These are phyloP conservation scores for Sideroxylon spinosum DNA, from an alignment of 179 eudicot species.

Conservation along the genomic window DNA sequence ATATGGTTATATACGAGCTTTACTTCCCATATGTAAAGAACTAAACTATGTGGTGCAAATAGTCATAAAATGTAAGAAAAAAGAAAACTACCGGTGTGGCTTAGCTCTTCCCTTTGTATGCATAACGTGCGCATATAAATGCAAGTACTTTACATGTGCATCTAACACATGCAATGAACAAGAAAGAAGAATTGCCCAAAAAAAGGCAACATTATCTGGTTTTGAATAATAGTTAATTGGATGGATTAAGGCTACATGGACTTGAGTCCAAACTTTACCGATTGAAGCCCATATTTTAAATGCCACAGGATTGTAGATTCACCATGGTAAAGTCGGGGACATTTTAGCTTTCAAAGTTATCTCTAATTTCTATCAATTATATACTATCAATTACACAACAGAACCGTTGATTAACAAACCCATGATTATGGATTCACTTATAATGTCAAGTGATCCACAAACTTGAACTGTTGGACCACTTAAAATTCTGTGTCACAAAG, in stretches of 20 bases:
- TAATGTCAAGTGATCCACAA: no score
- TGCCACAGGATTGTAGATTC: neutral
- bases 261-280: no score
- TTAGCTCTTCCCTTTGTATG: no score
- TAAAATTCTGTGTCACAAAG: no score
- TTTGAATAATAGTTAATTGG: neutral
- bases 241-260: neutral
- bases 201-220: no score
- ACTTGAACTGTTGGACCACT: no score
- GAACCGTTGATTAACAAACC: no score
- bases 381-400: no score
- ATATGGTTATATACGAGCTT: neutral
- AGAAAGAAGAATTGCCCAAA: neutral
- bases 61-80: neutral
- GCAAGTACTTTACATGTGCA: neutral
- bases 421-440: no score
- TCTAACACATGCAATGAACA: neutral
- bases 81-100: neutral
- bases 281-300: neutral
- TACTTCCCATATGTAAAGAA: neutral
- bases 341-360: no score
- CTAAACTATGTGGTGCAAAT: neutral
- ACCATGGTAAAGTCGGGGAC: neutral
- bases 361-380: neutral
- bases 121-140: neutral